Evolutionary conservation across 2,329 filamentous ascomycete species (phyloP).

Genomic region (Plenodomus biglobosus): DNA sequence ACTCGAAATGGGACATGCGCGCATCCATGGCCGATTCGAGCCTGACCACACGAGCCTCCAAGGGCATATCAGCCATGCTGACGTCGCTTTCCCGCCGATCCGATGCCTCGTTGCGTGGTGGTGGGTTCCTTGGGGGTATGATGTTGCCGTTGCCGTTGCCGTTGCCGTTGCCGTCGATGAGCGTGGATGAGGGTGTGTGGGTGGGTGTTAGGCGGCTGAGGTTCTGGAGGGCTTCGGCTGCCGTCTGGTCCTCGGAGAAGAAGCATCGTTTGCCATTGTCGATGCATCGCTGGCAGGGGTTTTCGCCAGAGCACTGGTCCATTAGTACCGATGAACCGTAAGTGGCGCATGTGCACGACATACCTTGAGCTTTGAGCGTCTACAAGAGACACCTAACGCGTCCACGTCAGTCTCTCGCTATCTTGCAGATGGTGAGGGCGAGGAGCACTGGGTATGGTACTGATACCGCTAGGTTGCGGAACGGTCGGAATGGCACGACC

Average conservation of each 20-base stretch:
- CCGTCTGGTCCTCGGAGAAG: slow-evolving; percentile 43
- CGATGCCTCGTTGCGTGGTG: slow-evolving; percentile 22
- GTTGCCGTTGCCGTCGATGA: slow-evolving; percentile 15
- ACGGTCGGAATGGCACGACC: slow-evolving; percentile 31
- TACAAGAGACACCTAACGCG: slow-evolving; percentile 37
- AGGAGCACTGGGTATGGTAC: slow-evolving; percentile 5
- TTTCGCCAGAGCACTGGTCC: slow-evolving; percentile 38
- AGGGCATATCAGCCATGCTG: slow-evolving; percentile 27
- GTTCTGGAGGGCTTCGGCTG: slow-evolving; percentile 41
- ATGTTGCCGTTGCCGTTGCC: slow-evolving; percentile 19
- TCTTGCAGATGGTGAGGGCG: background rate
- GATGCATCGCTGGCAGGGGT: slow-evolving; percentile 40
- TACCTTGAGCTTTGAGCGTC: slow-evolving; percentile 43
- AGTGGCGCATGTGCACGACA: background rate
- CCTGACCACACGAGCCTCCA: slow-evolving; percentile 40
- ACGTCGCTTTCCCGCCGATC: slow-evolving; percentile 33
- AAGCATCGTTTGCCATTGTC: slow-evolving; percentile 42
- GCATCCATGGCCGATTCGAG: slow-evolving; percentile 42
- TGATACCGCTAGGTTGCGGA: too few relatives aligned
- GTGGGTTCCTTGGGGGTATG: slow-evolving; percentile 16
- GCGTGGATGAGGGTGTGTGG: slow-evolving; percentile 10
- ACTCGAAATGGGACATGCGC: slow-evolving; percentile 13
- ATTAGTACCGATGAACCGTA: slow-evolving; percentile 1
- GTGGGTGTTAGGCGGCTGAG: slow-evolving; percentile 38
- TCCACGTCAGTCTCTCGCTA: slow-evolving; percentile 13